These are phyloP conservation scores for Mrakia frigida DNA, from an alignment of 768 basidiomycete genomes.

Conservation along the genomic window DNA sequence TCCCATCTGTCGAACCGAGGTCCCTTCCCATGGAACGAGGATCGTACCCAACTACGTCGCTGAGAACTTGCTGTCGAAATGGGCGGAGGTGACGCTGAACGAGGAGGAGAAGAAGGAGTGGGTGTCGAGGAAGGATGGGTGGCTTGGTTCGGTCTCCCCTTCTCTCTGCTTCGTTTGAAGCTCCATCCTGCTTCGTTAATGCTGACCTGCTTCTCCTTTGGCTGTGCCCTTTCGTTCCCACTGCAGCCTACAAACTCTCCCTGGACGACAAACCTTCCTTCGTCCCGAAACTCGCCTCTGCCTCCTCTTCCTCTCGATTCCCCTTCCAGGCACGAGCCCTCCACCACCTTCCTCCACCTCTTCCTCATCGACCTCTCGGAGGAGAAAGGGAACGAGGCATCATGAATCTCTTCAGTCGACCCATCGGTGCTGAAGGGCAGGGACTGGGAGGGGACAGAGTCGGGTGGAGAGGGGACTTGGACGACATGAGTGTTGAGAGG, in stretches of 20 bases:
- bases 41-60: background rate
- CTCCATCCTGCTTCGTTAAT: background rate
- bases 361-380: no score
- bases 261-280: conserved; percentile 14
- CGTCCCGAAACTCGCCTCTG: no score
- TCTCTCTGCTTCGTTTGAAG: background rate
- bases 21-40: background rate
- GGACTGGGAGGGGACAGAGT: no score
- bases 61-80: background rate
- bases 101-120: conserved; percentile 17
- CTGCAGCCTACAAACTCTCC: conserved; percentile 19
- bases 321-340: background rate
- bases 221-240: no score
- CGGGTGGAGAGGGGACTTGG: no score
- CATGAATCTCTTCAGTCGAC: no score
- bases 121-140: conserved; percentile 17
- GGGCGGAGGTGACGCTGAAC: conserved; percentile 7
- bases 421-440: no score
- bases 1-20: background rate
- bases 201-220: background rate
- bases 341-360: background rate
- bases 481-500: no score
- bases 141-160: conserved; percentile 6
- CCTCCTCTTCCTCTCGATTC: background rate
- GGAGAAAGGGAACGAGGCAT: no score